A percentile compares a stretch with the other conserved stretches of the same genome.
Conservation (phyloP, 768 basidiomycete genomes). For the Arthromyces matolae region DNA sequence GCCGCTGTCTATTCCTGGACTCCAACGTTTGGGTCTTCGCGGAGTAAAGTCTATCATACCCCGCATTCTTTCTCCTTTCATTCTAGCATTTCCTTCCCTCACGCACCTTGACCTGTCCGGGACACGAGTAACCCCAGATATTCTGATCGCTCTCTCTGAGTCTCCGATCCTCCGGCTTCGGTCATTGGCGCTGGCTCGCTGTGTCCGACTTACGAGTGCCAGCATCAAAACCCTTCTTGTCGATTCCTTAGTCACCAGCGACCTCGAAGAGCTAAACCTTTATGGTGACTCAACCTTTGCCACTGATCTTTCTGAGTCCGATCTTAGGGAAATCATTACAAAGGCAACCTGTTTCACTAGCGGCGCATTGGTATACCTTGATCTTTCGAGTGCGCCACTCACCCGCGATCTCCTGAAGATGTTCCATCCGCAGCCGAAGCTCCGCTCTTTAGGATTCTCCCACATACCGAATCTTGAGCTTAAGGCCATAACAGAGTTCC, state of each 20-base stretch:
- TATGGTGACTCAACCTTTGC: slow-evolving; percentile 86
- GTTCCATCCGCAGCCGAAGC: slow-evolving; percentile 61
- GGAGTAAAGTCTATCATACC: slow-evolving; percentile 78
- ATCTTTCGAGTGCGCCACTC: slow-evolving; percentile 81
- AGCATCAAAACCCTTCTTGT: slow-evolving; percentile 74
- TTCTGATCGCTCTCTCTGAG: slow-evolving; percentile 62
- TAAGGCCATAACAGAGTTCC: slow-evolving; percentile 60
- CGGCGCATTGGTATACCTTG: slow-evolving; percentile 79
- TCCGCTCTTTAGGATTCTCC: slow-evolving; percentile 89
- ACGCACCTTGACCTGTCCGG: slow-evolving; percentile 90
- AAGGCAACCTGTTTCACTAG: slow-evolving; percentile 76
- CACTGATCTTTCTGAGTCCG: slow-evolving; percentile 61
- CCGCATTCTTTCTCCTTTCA: slow-evolving; percentile 64
- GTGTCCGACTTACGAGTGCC: slow-evolving; percentile 77
- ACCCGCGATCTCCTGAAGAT: slow-evolving; percentile 49
- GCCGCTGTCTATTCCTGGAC: slow-evolving; percentile 57
- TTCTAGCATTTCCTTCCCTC: slow-evolving; percentile 79
- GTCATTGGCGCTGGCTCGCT: slow-evolving; percentile 82
- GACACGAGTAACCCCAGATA: slow-evolving; percentile 75
- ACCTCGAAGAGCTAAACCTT: slow-evolving; percentile 75
- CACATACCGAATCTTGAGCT: slow-evolving; percentile 75
- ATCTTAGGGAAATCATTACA: slow-evolving; percentile 65
- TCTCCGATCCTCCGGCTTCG: slow-evolving; percentile 65
- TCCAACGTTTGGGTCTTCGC: slow-evolving; percentile 76
- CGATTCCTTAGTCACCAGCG: slow-evolving; percentile 56